These are phyloP conservation scores for Nepenthes gracilis DNA, from an alignment of 148 eudicot genomes.

Conservation along the genomic window DNA sequence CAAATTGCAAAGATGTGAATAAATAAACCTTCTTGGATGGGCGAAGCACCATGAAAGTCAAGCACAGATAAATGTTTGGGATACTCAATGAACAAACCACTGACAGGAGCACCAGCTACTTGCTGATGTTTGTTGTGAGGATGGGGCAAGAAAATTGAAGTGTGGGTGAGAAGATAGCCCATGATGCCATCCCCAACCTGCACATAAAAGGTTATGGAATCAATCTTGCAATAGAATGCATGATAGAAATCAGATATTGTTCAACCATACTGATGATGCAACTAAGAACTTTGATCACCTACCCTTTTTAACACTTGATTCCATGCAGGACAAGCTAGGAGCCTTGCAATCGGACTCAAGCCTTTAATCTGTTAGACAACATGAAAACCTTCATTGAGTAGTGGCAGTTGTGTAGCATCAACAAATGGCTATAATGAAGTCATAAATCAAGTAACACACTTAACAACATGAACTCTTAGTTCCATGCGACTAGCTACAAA, in stretches of 20 bases:
- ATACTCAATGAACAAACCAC: constrained; percentile 16
- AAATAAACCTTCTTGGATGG: constrained; percentile 22
- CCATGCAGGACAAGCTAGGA: constrained; percentile 56
- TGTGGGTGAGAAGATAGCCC: constrained; percentile 49
- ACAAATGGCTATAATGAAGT: neutral
- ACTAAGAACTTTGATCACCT: constrained; percentile 11
- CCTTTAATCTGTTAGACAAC: constrained; percentile 26
- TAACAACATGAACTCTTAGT: neutral
- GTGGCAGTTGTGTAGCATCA: neutral
- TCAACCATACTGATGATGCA: neutral
- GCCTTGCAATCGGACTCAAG: constrained; percentile 32
- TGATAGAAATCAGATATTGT: neutral
- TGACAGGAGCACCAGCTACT: constrained; percentile 58
- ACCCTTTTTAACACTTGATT: constrained; percentile 46
- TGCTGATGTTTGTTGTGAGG: constrained; percentile 43
- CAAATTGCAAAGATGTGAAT: too few relatives aligned
- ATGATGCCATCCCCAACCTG: constrained; percentile 84
- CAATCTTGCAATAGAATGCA: neutral
- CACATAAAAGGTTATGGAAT: neutral
- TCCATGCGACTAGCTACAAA: neutral
- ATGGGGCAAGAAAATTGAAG: constrained; percentile 61
- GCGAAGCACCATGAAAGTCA: constrained; percentile 8
- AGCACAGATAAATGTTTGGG: constrained; percentile 13
- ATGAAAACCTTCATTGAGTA: constrained; percentile 5
- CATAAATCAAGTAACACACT: constrained; percentile 1